Base-by-base conservation (phyloP, 306 rosid species). In the Lathyrus sativus region DNA sequence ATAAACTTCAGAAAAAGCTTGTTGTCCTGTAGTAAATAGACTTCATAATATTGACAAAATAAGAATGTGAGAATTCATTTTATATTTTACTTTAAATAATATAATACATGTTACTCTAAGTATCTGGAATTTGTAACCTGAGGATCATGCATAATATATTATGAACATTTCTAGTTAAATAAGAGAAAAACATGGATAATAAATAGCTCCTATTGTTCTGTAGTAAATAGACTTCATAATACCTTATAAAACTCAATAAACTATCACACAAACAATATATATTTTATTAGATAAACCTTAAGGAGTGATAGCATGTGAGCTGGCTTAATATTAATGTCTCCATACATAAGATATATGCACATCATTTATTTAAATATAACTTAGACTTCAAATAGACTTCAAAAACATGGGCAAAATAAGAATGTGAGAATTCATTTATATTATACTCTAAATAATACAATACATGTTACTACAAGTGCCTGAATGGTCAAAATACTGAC, bases 41-140 rank as follows among this genome's bases (percentile, higher is more conserved):
- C n/a, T n/a, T n/a, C n/a, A n/a, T n/a, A n/a, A n/a, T n/a, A n/a
- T n/a, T n/a, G n/a, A n/a, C n/a, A n/a, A n/a, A n/a, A n/a, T n/a
- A n/a, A n/a, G n/a, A n/a, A n/a, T n/a, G n/a, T n/a, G n/a, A n/a
- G n/a, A n/a, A n/a, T n/a, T n/a, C n/a, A n/a, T n/a, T n/a, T n/a
- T n/a, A n/a, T n/a, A n/a, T n/a, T n/a, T n/a, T n/a, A n/a, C n/a
- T n/a, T n/a, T n/a, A n/a, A n/a, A n/a, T n/a, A n/a, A n/a, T n/a
- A n/a, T n/a, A n/a, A n/a, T n/a, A n/a, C n/a, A n/a, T n/a, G n/a
- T n/a, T n/a, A n/a, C n/a, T n/a, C n/a, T n/a, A n/a, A n/a, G n/a
- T n/a, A n/a, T n/a, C n/a, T n/a, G 85, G 86, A 93, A 81, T 93
- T 85, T 10, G 90, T 66, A 77, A 93, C 96, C 98, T 93, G 85